Base-by-base conservation (phyloP, 495 filamentous ascomycete genomes). In the Penicillium fimorum region DNA sequence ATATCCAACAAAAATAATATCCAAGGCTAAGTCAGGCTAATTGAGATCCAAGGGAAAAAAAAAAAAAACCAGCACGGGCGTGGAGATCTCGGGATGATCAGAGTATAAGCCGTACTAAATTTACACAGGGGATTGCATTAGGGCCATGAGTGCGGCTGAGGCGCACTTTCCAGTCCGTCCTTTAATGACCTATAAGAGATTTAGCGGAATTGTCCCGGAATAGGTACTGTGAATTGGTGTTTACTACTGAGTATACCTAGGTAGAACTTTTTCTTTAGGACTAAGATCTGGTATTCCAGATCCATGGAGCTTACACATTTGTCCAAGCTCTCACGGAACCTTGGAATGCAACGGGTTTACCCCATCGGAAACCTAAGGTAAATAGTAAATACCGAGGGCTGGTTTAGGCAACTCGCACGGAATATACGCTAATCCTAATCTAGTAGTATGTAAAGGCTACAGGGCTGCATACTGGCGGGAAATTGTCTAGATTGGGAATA, bases 11-110 rank as follows among this genome's bases (percentile, higher is more conserved):
- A 66, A 60, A 64, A 59, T 53, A 59, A 59, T 7, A 55, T 47
- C 56, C 60, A 56, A 43, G 37, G 40, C 17, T 43, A 32, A 44
- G 48, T 55, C 50, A 43, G 32, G 40, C 30, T 47, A 32, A 44
- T 48, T 52, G 55, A 61, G 61, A 67, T 67, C 60, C 43, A 30
- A 51, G 53, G 45, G 1, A 22, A 22, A 22, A 22, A 22, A 22
- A 22, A 22, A 22, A 22, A 55, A 60, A 46, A 48, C 64, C 33
- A 51, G 64, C 64, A 64, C 64, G 58, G 64, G 58, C 61, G 61
- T 64, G 64, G 63, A 62, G 61, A 65, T 65, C 62, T 59, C 44
- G 66, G 66, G 66, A 68, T 56, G 66, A 68, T 68, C 66, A 68
- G 47, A 66, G 59, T 38, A 57, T 65, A 57, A 57, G 58, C 54